These are phyloP conservation scores for Metschnikowia rubicola DNA, from an alignment of 805 yeast species.

Conservation along the genomic window DNA sequence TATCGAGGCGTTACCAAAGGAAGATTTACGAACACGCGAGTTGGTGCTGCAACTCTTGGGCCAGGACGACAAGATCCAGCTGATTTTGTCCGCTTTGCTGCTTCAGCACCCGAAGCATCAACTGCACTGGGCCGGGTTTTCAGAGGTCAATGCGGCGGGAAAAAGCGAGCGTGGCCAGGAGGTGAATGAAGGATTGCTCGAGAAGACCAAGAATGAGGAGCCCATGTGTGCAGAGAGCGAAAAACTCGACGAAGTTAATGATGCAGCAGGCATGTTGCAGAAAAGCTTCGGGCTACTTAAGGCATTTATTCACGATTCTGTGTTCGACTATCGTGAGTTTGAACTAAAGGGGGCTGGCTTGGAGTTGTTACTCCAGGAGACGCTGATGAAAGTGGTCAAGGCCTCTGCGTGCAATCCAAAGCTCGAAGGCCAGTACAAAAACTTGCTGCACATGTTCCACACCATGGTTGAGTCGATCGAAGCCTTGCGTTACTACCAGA, in stretches of 20 bases:
- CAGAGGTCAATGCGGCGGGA: too few relatives aligned
- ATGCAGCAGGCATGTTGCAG: not conserved
- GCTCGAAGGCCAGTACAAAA: not conserved
- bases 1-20: not conserved
- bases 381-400: too few relatives aligned
- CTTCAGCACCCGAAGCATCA: too few relatives aligned
- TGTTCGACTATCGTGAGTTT: conserved; percentile 1
- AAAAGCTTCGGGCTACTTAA: not conserved
- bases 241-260: not conserved
- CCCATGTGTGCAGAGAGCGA: not conserved
- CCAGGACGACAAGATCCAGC: not conserved
- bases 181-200: conserved; percentile 3
- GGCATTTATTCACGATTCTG: not conserved
- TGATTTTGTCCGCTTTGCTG: not conserved
- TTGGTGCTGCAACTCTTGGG: not conserved
- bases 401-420: not conserved
- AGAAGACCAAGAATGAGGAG: not conserved
- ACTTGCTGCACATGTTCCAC: not conserved
- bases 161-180: not conserved
- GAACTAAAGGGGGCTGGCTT: not conserved
- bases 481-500: conserved; percentile 3
- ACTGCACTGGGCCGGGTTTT: too few relatives aligned
- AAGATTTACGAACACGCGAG: not conserved
- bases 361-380: too few relatives aligned
- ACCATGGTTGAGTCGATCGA: conserved; percentile 5